Evolutionary conservation across 176 grass and related monocot genomes (phyloP).

Genomic region (Saccharum officinarum): DNA sequence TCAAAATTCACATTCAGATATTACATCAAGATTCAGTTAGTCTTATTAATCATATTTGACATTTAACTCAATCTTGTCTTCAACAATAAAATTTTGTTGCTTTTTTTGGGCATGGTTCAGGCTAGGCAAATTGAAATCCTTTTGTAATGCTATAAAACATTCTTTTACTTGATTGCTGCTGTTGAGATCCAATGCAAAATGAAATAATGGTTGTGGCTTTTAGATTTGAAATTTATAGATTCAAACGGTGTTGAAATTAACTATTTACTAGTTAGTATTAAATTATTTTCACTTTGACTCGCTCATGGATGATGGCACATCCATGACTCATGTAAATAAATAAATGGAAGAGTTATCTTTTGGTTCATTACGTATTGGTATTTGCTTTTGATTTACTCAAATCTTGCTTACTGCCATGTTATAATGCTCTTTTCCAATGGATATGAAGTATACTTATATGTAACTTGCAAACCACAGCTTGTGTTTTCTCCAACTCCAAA

Average conservation of each 20-base stretch:
- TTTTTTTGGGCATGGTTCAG: background rate
- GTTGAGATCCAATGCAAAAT: constrained; percentile 3
- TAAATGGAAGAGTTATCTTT: background rate
- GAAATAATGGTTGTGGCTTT: background rate
- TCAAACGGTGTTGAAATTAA: background rate
- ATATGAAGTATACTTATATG: background rate
- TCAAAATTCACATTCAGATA: background rate
- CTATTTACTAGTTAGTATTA: constrained; percentile 3
- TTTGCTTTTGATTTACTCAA: constrained; percentile 1
- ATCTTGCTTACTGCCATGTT: background rate
- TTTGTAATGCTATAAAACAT: background rate
- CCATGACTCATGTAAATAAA: constrained; percentile 1
- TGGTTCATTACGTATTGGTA: background rate
- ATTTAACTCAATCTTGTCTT: background rate
- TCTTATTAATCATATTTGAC: background rate
- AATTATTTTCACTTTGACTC: background rate
- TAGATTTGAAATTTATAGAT: background rate
- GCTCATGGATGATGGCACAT: background rate
- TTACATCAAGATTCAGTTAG: background rate
- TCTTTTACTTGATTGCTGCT: constrained; percentile 1
- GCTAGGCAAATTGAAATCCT: background rate
- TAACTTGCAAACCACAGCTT: background rate
- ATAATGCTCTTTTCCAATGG: background rate
- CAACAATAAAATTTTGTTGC: background rate
- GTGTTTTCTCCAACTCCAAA: background rate